phyloP scores from a whole-genome alignment of 2,329 filamentous ascomycete species.

The Penicillium brevicompactum region DNA sequence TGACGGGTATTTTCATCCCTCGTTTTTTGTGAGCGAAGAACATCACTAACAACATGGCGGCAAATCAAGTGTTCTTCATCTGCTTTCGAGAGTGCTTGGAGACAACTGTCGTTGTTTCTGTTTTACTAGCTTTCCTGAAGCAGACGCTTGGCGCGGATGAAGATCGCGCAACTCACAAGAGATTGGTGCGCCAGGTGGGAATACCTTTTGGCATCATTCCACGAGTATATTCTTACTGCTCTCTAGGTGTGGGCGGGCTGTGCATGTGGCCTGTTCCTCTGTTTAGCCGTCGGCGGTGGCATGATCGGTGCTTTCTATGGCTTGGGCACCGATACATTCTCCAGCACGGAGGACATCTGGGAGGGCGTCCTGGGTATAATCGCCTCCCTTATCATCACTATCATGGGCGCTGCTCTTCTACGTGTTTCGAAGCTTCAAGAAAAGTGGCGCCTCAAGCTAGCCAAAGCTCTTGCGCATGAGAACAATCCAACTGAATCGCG shows the following conservation, averaged over 20 bases:
- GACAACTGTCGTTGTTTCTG: constrained; percentile 80
- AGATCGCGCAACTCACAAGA: constrained; percentile 67
- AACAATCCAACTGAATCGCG: constrained; percentile 40
- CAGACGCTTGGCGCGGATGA: constrained; percentile 70
- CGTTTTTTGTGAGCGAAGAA: neutral
- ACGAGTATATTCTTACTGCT: neutral
- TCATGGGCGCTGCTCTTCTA: constrained; percentile 79
- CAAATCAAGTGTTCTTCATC: constrained; percentile 28
- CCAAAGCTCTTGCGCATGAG: constrained; percentile 60
- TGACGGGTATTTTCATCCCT: constrained; percentile 14
- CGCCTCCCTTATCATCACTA: constrained; percentile 76
- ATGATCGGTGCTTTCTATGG: constrained; percentile 76
- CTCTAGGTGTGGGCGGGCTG: constrained; percentile 68
- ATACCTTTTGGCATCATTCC: neutral
- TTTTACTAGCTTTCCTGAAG: constrained; percentile 83
- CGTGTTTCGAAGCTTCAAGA: constrained; percentile 81
- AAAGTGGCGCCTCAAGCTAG: constrained; percentile 82
- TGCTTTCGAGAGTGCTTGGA: constrained; percentile 79
- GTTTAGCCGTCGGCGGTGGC: constrained; percentile 65
- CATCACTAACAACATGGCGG: neutral
- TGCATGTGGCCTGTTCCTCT: constrained; percentile 63
- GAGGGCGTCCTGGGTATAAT: constrained; percentile 77
- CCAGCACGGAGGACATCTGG: constrained; percentile 72
- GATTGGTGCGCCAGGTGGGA: constrained; percentile 60
- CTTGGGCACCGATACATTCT: constrained; percentile 68